Evolutionary conservation across 73 alveolate species (phyloP).

Genomic region (Symbiodinium natans): DNA sequence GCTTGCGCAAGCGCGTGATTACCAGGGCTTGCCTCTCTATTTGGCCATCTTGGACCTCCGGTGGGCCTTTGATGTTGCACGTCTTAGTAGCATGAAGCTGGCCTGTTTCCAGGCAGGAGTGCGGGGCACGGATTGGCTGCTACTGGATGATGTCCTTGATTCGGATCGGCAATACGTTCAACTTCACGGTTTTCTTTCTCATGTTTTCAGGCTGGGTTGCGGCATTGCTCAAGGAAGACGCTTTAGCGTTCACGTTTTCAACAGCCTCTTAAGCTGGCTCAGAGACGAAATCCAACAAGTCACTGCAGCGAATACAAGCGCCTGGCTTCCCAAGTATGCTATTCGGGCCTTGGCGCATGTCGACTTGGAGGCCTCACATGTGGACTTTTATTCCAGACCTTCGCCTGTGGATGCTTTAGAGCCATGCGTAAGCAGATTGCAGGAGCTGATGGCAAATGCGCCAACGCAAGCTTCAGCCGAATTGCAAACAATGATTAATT

Average conservation of each 20-base stretch:
- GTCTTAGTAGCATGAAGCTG: not conserved
- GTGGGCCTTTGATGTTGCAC: not conserved
- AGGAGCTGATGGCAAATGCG: not conserved
- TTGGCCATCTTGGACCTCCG: not conserved
- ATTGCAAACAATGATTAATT: not conserved
- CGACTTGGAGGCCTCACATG: not conserved
- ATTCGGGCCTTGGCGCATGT: not conserved
- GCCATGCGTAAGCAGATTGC: not conserved
- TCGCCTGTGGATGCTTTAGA: not conserved
- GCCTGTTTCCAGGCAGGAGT: not conserved
- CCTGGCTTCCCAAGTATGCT: not conserved
- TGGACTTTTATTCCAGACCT: not conserved
- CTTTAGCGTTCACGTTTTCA: not conserved
- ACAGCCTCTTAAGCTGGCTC: not conserved
- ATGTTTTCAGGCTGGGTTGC: not conserved
- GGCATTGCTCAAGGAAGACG: not conserved
- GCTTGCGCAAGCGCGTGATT: not conserved
- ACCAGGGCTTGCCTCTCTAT: not conserved
- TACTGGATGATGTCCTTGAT: not conserved
- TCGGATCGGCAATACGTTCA: not conserved
- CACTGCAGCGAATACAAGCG: not conserved
- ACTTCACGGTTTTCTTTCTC: not conserved
- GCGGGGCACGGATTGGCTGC: not conserved
- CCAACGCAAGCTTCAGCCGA: not conserved
- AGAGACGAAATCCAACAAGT: not conserved